Conservation (phyloP, 2,329 filamentous ascomycete genomes). For the Aphanocladium album region DNA sequence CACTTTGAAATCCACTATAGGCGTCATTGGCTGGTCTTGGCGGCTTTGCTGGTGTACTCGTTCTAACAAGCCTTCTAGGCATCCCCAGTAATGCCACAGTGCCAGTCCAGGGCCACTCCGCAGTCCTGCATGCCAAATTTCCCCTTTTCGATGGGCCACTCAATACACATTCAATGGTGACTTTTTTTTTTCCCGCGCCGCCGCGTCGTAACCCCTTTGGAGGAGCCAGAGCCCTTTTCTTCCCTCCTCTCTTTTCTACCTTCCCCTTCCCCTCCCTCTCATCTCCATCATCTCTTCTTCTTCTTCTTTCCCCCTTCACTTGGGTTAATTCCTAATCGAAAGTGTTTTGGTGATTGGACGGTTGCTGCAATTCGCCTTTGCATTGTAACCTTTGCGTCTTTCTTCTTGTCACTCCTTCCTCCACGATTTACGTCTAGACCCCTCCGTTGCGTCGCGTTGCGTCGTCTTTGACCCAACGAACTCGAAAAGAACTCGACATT, state of each 20-base stretch:
- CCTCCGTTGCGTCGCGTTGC: conserved; percentile 5
- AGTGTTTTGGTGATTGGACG: conserved; percentile 4
- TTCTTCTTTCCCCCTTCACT: background rate
- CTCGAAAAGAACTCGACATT: background rate
- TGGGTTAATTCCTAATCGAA: background rate
- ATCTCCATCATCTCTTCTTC: conserved; percentile 4
- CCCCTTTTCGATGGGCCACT: conserved; percentile 28
- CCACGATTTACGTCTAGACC: conserved; percentile 5
- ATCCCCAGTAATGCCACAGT: too few species aligned
- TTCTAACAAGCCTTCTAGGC: background rate
- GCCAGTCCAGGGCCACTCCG: background rate
- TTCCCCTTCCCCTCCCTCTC: conserved; percentile 34
- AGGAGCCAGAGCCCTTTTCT: conserved; percentile 6
- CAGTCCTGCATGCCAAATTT: conserved; percentile 26
- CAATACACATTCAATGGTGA: conserved; percentile 2
- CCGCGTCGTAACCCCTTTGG: conserved; percentile 14
- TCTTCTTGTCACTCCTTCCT: conserved; percentile 34
- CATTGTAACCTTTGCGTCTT: background rate
- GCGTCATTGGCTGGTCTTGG: background rate
- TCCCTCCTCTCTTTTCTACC: conserved; percentile 19
- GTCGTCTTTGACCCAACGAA: background rate
- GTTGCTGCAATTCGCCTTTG: background rate
- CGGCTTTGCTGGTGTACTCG: background rate
- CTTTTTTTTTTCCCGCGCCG: conserved; percentile 16
- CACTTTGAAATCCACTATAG: background rate